Conservation (phyloP, 2,329 filamentous ascomycete genomes). For the Trichocomaceae sp. region DNA sequence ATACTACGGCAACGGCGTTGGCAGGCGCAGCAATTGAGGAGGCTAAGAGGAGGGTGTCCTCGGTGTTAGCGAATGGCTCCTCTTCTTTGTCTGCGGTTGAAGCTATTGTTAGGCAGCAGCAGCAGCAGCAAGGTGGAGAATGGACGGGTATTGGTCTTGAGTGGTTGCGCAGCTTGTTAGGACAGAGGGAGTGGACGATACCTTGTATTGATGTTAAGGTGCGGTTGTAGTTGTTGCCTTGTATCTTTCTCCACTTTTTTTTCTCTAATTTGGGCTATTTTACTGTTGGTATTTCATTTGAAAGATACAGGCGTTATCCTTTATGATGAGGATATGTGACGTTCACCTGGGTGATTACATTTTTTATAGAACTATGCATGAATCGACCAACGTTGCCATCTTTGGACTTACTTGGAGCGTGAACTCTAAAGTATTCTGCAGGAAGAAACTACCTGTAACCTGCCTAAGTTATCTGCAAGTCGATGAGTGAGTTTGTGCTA, state of each 20-base stretch:
- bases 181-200: slow-evolving; percentile 79
- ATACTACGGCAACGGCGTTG: slow-evolving; percentile 63
- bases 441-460: too few species aligned
- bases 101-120: slow-evolving; percentile 15
- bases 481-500: too few species aligned
- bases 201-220: slow-evolving; percentile 88
- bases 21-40: slow-evolving; percentile 62
- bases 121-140: slow-evolving; percentile 38
- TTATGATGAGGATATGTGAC: too few species aligned
- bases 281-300: background rate
- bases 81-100: background rate
- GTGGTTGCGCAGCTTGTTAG: slow-evolving; percentile 76
- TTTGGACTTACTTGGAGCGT: too few species aligned
- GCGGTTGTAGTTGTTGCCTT: slow-evolving; percentile 49
- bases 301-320: background rate
- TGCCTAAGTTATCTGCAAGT: too few species aligned
- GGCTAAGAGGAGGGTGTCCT: slow-evolving; percentile 36
- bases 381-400: too few species aligned
- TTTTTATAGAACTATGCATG: too few species aligned
- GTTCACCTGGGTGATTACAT: too few species aligned
- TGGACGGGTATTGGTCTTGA: slow-evolving; percentile 75
- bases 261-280: background rate
- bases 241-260: background rate
- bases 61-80: background rate
- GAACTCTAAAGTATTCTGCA: too few species aligned